Evolutionary conservation across 441 rosid species (phyloP).

Genomic region (Gossypium aridum): DNA sequence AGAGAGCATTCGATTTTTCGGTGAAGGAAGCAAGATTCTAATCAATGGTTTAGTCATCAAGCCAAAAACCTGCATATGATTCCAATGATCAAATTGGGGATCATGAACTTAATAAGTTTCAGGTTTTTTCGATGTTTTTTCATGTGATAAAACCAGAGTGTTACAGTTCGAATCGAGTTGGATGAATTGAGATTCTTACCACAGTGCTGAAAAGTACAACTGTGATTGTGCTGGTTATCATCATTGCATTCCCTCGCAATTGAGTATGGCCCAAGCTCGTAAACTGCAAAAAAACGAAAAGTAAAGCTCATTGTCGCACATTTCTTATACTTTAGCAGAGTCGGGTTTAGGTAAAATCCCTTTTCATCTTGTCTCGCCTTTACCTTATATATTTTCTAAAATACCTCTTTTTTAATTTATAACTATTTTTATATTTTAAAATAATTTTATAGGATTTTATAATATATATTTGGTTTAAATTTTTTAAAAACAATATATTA

Average conservation of each 20-base stretch:
- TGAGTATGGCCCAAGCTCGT: slow-evolving; percentile 57
- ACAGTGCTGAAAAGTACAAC: slow-evolving; percentile 90
- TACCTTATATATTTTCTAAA: no score
- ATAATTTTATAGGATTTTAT: no score
- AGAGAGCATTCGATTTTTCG: slow-evolving; percentile 34
- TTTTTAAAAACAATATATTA: no score
- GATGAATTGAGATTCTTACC: slow-evolving; percentile 36
- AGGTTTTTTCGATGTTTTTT: background rate
- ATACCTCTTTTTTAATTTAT: no score
- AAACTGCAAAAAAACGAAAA: slow-evolving; percentile 44
- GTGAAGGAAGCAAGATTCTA: slow-evolving; percentile 58
- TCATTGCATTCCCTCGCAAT: slow-evolving; percentile 59
- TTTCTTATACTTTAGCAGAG: no score
- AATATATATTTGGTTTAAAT: no score
- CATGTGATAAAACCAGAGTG: background rate
- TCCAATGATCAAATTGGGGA: background rate
- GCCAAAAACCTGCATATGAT: slow-evolving; percentile 64
- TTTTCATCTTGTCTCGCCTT: no score
- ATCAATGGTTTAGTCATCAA: slow-evolving; percentile 76
- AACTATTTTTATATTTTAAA: no score
- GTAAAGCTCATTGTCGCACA: background rate
- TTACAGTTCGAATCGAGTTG: background rate
- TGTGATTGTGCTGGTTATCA: slow-evolving; percentile 94
- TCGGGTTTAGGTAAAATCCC: no score
- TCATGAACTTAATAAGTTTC: background rate